These are phyloP conservation scores for Alternaria tenuissima DNA, from an alignment of 2,329 filamentous ascomycete species.

Conservation along the genomic window DNA sequence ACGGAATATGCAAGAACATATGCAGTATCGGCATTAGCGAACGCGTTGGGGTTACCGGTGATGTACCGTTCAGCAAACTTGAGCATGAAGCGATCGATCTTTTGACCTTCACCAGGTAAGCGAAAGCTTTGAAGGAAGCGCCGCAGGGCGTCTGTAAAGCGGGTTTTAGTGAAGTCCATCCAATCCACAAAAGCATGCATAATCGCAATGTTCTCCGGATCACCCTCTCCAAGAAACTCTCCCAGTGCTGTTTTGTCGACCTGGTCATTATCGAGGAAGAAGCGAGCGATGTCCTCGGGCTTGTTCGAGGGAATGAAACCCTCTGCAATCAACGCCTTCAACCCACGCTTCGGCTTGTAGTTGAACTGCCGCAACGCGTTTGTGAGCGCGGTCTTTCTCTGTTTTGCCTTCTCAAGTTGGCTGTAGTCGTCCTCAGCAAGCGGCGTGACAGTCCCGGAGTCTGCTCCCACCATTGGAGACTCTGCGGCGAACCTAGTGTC, in stretches of 20 bases:
- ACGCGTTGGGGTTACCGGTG: constrained; percentile 93
- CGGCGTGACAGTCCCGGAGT: constrained; percentile 55
- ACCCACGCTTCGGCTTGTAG: constrained; percentile 93
- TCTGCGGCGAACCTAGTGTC: constrained; percentile 72
- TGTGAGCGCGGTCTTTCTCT: constrained; percentile 87
- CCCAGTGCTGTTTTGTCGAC: constrained; percentile 92
- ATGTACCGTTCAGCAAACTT: constrained; percentile 98
- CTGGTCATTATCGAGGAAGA: constrained; percentile 81
- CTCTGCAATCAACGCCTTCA: constrained; percentile 83
- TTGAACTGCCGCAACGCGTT: constrained; percentile 94
- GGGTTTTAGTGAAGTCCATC: constrained; percentile 91
- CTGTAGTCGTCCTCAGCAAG: constrained; percentile 84
- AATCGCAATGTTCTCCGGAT: constrained; percentile 90
- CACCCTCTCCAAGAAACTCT: constrained; percentile 93
- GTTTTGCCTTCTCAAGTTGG: constrained; percentile 93
- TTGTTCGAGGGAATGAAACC: constrained; percentile 85
- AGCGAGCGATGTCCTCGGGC: constrained; percentile 83
- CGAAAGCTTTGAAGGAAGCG: constrained; percentile 95
- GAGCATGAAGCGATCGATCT: constrained; percentile 99
- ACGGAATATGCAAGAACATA: constrained; percentile 97
- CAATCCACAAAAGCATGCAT: constrained; percentile 98
- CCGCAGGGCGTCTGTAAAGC: constrained; percentile 91
- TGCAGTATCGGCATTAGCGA: constrained; percentile 96
- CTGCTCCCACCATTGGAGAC: constrained; percentile 65
- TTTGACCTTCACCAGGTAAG: constrained; percentile 93